Conservation (phyloP, 1,284 basidiomycete genomes). For the Pseudomicrostroma phylloplanum region DNA sequence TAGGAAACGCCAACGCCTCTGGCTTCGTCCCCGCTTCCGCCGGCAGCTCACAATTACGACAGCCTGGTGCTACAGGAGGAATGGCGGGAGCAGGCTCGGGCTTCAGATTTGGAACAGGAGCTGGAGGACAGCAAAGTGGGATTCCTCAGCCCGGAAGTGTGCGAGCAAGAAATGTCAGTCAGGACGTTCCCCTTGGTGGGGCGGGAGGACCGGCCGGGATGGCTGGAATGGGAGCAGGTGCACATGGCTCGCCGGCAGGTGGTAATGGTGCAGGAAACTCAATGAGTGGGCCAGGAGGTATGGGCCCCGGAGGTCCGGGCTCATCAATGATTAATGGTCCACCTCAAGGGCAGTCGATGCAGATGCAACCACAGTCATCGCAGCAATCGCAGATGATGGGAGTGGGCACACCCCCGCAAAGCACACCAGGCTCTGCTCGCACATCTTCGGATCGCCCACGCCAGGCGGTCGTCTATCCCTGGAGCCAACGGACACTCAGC, state of each 20-base stretch:
- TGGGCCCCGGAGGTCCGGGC: not conserved
- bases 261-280: not conserved
- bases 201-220: conserved; percentile 18
- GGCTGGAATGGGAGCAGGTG: conserved; percentile 9
- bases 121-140: conserved; percentile 26
- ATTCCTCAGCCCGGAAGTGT: conserved; percentile 28
- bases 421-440: not conserved
- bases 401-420: not conserved
- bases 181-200: conserved; percentile 16
- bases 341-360: not conserved
- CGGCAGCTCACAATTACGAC: not conserved
- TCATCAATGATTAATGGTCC: not conserved
- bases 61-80: not conserved
- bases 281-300: not conserved
- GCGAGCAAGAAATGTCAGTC: conserved; percentile 29
- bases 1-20: not conserved
- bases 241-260: not conserved
- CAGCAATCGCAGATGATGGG: not conserved
- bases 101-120: conserved; percentile 37
- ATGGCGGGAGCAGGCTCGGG: conserved; percentile 31
- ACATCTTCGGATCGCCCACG: conserved; percentile 3
- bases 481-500: conserved; percentile 43
- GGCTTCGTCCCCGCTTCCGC: not conserved
- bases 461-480: conserved; percentile 45
- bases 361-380: not conserved